Percentiles rank a stretch among this genome's conserved stretches.
phyloP scores from a whole-genome alignment of 495 filamentous ascomycete species.

The Opeltia flavorubescens region DNA sequence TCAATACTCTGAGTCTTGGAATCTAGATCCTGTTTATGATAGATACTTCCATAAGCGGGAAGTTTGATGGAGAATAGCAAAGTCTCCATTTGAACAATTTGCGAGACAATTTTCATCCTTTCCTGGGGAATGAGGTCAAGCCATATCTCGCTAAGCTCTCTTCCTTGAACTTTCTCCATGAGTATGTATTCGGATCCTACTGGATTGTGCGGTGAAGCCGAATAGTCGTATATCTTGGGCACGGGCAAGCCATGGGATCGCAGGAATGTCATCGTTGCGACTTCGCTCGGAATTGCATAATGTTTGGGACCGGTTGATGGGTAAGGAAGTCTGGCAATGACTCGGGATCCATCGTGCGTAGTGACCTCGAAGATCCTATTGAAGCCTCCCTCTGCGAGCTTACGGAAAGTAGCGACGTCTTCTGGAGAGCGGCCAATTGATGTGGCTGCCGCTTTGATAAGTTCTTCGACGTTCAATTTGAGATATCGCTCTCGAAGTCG shows the following conservation, averaged over 20 bases:
- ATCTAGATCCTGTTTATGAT: constrained; percentile 18
- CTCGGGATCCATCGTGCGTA: constrained; percentile 20
- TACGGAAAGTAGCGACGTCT: constrained; percentile 10
- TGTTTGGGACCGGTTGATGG: constrained; percentile 22
- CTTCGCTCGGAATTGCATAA: constrained; percentile 29
- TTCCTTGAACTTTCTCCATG: constrained; percentile 23
- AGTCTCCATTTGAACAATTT: constrained; percentile 26
- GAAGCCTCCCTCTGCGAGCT: constrained; percentile 26
- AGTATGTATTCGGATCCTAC: constrained; percentile 26
- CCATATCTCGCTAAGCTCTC: constrained; percentile 9
- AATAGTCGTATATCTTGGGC: constrained; percentile 20
- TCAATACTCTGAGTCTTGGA: background rate
- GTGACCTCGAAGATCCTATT: constrained; percentile 21
- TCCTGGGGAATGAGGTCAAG: constrained; percentile 23
- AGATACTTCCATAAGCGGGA: constrained; percentile 26
- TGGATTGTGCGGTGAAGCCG: constrained; percentile 17
- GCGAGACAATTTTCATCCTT: constrained; percentile 23
- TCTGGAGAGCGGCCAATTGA: constrained; percentile 6
- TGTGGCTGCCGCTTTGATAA: constrained; percentile 17
- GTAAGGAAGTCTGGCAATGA: constrained; percentile 26
- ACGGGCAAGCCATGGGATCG: constrained; percentile 19
- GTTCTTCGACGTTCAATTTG: constrained; percentile 17
- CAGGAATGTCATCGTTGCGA: constrained; percentile 30
- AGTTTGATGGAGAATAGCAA: constrained; percentile 23
- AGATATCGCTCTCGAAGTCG: constrained; percentile 15